Percentiles rank a stretch among this genome's conserved stretches.
Conservation (phyloP, 306 rosid genomes). For the Trifolium subterraneum region DNA sequence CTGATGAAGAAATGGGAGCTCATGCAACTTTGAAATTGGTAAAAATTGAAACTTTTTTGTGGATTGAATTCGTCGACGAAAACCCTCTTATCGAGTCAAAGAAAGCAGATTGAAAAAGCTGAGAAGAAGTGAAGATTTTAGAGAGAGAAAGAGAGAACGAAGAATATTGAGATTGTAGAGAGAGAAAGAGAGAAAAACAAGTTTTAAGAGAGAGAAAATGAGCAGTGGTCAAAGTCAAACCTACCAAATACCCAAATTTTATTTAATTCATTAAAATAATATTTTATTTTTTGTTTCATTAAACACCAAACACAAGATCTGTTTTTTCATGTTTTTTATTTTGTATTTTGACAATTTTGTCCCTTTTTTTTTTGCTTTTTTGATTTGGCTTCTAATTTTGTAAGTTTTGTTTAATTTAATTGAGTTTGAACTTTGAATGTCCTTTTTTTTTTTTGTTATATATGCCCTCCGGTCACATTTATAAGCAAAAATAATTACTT, state of each 20-base stretch:
- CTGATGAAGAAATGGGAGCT: conserved; percentile 49
- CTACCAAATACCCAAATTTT: conserved; percentile 64
- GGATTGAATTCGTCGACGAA: conserved; percentile 54
- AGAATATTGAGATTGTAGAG: conserved; percentile 39
- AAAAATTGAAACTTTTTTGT: conserved; percentile 43
- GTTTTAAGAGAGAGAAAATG: conserved; percentile 43
- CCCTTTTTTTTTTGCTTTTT: conserved; percentile 13
- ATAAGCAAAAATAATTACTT: too few relatives aligned
- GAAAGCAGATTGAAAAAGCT: conserved; percentile 69
- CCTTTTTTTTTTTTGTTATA: neutral
- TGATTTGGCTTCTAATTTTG: conserved; percentile 14
- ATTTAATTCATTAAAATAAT: conserved; percentile 49
- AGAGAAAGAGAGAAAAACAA: conserved; percentile 39
- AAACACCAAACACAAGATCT: conserved; percentile 43
- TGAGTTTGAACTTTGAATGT: conserved; percentile 26
- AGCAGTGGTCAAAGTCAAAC: conserved; percentile 98
- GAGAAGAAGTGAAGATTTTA: conserved; percentile 49
- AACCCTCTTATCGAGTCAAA: conserved; percentile 63
- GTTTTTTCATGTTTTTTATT: neutral
- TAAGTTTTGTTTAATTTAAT: neutral
- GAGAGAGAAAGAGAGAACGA: conserved; percentile 39
- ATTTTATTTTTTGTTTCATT: conserved; percentile 36
- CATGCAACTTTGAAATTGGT: conserved; percentile 55
- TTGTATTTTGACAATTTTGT: conserved; percentile 21
- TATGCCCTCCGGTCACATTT: too few relatives aligned